Evolutionary conservation across 768 basidiomycete species (phyloP), one percentile per base, ranked within the genome.

Genomic region (Suillus subalutaceus): DNA sequence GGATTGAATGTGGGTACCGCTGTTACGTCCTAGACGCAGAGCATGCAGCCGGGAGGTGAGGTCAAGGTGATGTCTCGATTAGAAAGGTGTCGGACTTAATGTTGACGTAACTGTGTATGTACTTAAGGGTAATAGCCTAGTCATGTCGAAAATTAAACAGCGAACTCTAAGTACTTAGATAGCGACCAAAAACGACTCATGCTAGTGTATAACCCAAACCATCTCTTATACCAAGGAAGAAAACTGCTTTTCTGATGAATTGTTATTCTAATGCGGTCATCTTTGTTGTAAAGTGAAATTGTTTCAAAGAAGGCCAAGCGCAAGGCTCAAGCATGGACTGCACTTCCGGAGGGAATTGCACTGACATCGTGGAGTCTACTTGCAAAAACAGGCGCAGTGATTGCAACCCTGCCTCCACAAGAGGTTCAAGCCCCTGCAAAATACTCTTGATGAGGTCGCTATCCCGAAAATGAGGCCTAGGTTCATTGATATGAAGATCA

Each of bases 281-380:
- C 18, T 59, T 59, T 6, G 43, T 66, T 16, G 40, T 13, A 35
- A 66, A 64, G 15, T 63, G 30, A 48, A 66, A 66, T n/a, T 37
- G 43, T 43, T 50, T 32, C 7, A 66, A 44, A 44, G 63, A 63
- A 26, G 63, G 63, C 63, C 63, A 66, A 16, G 66, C 53, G 18
- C 35, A 64, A 13, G 63, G 66, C 13, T 58, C 57, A 26, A 63
- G 65, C 55, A 41, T 55, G n/a, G 41, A 38, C 13, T 38, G 38
- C 15, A 66, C 41, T 23, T 62, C 58, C 6, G 32, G 48, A 40
- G 65, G 23, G 6, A 66, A 59, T 6, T 38, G 23, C 40, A 55
- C 16, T 18, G 53, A 13, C 2, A 64, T 23, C 16, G 41, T 44
- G 16, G 65, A 15, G 18, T 12, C 26, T 3, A 59, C 40, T 30